These are phyloP conservation scores for Aspergillus hancockii DNA, from an alignment of 495 filamentous ascomycete genomes.

Conservation along the genomic window DNA sequence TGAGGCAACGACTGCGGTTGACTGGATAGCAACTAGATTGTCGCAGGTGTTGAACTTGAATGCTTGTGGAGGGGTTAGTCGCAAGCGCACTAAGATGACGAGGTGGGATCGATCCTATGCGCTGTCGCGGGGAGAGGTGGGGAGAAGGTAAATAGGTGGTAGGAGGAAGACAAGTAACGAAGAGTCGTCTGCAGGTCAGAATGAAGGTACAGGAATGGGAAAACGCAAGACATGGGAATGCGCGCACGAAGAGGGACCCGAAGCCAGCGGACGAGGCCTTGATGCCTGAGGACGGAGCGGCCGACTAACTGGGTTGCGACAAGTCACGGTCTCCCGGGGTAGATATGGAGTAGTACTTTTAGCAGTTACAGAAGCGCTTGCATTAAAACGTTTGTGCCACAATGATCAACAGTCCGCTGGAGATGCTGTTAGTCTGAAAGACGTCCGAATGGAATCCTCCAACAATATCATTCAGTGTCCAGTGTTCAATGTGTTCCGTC, in stretches of 20 bases:
- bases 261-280: conserved; percentile 15
- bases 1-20: conserved; percentile 14
- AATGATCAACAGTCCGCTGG: conserved; percentile 7
- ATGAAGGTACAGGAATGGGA: conserved; percentile 11
- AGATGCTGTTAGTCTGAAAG: background rate
- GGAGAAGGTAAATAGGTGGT: conserved; percentile 7
- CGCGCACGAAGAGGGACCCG: conserved; percentile 9
- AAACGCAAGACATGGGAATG: conserved; percentile 18
- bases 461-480: conserved; percentile 1
- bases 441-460: background rate
- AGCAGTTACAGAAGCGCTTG: conserved; percentile 22
- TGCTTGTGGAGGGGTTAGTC: conserved; percentile 23
- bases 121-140: conserved; percentile 5
- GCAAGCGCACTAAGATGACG: conserved; percentile 21
- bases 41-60: background rate
- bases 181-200: conserved; percentile 17
- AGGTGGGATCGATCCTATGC: conserved; percentile 9
- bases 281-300: conserved; percentile 27
- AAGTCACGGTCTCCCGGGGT: conserved; percentile 20
- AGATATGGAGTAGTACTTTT: background rate
- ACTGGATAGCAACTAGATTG: conserved; percentile 11
- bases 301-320: conserved; percentile 18
- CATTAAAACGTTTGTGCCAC: conserved; percentile 10
- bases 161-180: conserved; percentile 8
- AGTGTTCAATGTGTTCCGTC: background rate